A percentile compares a stretch with the other conserved stretches of the same genome.
phyloP scores from a whole-genome alignment of 192 early-diverging fungal species.

The Obelidium mucronatum region DNA sequence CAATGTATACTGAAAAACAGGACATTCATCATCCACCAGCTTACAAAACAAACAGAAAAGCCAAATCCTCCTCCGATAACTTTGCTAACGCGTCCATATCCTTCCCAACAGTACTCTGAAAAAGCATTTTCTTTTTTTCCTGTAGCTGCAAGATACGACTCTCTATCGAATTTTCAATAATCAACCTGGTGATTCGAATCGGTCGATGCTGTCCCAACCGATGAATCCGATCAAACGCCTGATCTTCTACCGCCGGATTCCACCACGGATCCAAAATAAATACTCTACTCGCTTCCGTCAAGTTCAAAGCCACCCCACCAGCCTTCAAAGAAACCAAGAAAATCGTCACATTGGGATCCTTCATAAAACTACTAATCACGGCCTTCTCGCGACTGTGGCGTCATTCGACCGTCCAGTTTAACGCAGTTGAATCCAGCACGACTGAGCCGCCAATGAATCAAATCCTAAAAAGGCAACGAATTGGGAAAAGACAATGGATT shows the following conservation, averaged over 20 bases:
- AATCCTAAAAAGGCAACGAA: constrained; percentile 89
- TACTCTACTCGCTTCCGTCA: constrained; percentile 88
- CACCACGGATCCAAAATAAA: constrained; percentile 76
- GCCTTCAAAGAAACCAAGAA: constrained; percentile 92
- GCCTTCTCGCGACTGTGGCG: constrained; percentile 73
- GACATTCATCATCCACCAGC: no score
- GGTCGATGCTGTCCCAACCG: constrained; percentile 90
- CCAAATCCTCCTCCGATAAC: constrained; percentile 33
- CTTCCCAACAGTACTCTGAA: constrained; percentile 85
- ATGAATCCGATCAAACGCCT: constrained; percentile 96
- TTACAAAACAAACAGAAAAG: constrained; percentile 37
- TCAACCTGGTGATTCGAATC: constrained; percentile 84
- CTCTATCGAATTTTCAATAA: constrained; percentile 95
- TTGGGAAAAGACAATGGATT: constrained; percentile 82
- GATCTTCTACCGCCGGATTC: constrained; percentile 70
- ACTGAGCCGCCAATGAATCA: constrained; percentile 89
- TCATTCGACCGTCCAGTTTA: constrained; percentile 90
- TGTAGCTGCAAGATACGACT: constrained; percentile 87
- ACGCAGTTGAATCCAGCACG: constrained; percentile 86
- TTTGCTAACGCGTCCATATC: constrained; percentile 79
- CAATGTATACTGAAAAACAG: no score
- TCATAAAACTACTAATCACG: constrained; percentile 70
- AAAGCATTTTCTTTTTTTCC: constrained; percentile 92
- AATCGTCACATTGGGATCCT: constrained; percentile 80
- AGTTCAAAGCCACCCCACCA: constrained; percentile 90